Evolutionary conservation across 306 rosid genomes (phyloP).

Genomic region (Boehmeria nivea): DNA sequence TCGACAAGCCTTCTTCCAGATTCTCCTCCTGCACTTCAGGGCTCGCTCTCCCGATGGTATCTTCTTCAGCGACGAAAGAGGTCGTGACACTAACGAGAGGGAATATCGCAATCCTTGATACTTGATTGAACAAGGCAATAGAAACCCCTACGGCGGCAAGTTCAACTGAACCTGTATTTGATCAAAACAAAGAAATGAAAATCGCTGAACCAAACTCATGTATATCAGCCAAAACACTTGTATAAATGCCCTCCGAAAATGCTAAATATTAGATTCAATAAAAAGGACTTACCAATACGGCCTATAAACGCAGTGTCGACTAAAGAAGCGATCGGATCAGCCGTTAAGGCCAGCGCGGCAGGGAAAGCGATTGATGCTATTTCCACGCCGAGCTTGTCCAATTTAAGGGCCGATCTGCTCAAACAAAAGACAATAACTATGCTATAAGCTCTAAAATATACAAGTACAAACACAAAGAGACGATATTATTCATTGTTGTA

Average conservation of each 20-base stretch:
- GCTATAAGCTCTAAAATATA: background rate
- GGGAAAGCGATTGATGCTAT: constrained; percentile 79
- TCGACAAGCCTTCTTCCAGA: constrained; percentile 48
- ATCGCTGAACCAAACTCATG: background rate
- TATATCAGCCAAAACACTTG: no score
- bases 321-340: constrained; percentile 91
- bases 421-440: constrained; percentile 7
- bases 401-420: constrained; percentile 29
- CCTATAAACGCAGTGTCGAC: constrained; percentile 96
- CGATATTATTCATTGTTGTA: constrained; percentile 12
- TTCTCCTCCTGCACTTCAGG: constrained; percentile 24
- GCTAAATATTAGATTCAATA: no score
- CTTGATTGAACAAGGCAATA: constrained; percentile 91
- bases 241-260: no score
- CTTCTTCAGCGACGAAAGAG: constrained; percentile 98
- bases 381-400: constrained; percentile 74
- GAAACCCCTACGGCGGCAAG: constrained; percentile 99
- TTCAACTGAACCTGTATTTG: constrained; percentile 69
- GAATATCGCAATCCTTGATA: constrained; percentile 77
- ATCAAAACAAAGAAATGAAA: constrained; percentile 9
- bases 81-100: constrained; percentile 94
- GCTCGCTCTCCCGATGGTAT: constrained; percentile 35
- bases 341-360: constrained; percentile 85
- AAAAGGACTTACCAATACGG: constrained; percentile 68
- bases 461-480: background rate